Conservation (phyloP, 495 filamentous ascomycete species). For the Annulohypoxylon nitens region DNA sequence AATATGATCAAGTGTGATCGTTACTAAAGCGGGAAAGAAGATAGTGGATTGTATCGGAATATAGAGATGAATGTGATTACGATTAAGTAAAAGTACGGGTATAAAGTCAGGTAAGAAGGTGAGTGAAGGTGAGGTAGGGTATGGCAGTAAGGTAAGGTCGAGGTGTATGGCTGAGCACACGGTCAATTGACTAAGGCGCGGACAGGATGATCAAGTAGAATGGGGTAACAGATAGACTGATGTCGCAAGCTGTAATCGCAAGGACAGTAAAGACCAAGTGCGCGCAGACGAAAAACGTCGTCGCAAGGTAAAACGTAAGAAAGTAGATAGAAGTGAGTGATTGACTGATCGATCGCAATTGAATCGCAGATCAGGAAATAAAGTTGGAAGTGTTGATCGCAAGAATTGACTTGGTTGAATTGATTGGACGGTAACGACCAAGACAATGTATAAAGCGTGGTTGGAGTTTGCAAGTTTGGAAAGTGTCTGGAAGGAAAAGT, state of each 20-base stretch:
- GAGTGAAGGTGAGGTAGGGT: not conserved
- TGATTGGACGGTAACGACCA: slow-evolving; percentile 22
- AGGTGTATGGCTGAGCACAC: slow-evolving; percentile 4
- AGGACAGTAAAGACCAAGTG: not conserved
- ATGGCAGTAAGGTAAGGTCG: not conserved
- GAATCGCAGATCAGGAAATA: not conserved
- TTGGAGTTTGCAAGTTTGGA: not conserved
- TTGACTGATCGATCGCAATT: slow-evolving; percentile 4
- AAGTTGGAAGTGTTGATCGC: slow-evolving; percentile 22
- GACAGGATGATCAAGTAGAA: not conserved
- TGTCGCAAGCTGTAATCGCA: slow-evolving; percentile 3
- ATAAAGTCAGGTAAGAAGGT: not conserved
- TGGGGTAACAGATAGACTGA: not conserved
- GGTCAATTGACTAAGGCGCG: not conserved
- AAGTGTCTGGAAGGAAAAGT: not conserved
- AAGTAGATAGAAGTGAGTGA: not conserved
- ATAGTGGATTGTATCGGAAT: slow-evolving; percentile 8
- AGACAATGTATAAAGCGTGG: slow-evolving; percentile 26
- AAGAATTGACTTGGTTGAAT: slow-evolving; percentile 21
- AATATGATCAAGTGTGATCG: not conserved
- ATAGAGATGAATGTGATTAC: not conserved
- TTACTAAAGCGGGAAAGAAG: not conserved
- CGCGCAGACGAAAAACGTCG: not conserved
- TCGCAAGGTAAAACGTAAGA: not conserved
- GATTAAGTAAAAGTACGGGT: not conserved